phyloP scores from a whole-genome alignment of 176 grass and related monocot species.

The Hyparrhenia diplandra region DNA sequence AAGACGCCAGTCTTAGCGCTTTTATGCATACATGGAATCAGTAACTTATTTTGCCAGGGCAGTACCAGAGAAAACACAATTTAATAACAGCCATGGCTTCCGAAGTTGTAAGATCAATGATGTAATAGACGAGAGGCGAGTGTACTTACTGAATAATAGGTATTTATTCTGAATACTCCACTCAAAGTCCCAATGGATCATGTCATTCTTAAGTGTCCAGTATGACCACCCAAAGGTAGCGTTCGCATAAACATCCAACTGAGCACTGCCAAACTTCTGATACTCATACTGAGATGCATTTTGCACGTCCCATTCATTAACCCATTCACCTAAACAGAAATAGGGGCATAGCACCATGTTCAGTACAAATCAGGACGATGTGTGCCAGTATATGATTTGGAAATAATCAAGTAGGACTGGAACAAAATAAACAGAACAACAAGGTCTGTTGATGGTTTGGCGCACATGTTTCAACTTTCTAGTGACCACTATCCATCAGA shows the following conservation, averaged over 20 bases:
- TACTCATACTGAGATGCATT: conserved; percentile 68
- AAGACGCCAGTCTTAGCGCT: not conserved
- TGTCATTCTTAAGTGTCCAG: conserved; percentile 75
- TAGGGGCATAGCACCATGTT: not conserved
- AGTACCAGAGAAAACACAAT: not conserved
- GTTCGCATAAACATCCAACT: conserved; percentile 59
- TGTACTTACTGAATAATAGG: conserved; percentile 53
- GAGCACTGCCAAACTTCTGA: conserved; percentile 77
- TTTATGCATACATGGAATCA: not conserved
- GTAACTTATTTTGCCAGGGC: not conserved
- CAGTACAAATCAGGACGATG: conserved; percentile 21
- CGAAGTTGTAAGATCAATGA: not conserved
- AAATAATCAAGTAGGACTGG: not conserved
- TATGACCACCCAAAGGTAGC: conserved; percentile 83
- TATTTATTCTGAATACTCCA: conserved; percentile 67
- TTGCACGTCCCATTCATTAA: conserved; percentile 71
- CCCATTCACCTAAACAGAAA: conserved; percentile 66
- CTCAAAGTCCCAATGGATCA: conserved; percentile 71
- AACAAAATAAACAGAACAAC: conserved; percentile 11
- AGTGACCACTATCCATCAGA: not conserved
- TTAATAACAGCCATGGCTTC: not conserved
- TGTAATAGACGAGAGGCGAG: not conserved
- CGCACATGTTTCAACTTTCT: not conserved
- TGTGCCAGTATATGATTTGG: not conserved
- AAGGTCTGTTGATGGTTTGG: not conserved